phyloP scores from a whole-genome alignment of 129 eudicot genomes.

The Tagetes patula region DNA sequence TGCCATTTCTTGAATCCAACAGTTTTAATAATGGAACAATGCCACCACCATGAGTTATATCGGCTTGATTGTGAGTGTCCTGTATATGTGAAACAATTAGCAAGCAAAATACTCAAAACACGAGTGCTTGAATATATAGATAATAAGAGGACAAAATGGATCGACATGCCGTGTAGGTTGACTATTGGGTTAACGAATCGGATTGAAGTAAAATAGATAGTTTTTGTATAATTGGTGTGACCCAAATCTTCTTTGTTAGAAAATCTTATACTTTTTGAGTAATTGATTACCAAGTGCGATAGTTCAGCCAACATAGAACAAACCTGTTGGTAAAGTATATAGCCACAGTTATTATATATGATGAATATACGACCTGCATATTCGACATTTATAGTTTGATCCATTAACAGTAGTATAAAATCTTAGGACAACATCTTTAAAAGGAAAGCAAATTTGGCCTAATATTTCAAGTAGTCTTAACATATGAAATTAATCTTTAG shows the following conservation, averaged over 20 bases:
- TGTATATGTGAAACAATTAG: conserved; percentile 30
- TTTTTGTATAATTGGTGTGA: background rate
- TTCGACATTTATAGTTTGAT: too few relatives aligned
- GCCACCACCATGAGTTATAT: conserved; percentile 86
- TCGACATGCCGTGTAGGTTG: background rate
- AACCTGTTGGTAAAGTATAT: too few relatives aligned
- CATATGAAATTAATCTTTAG: too few relatives aligned
- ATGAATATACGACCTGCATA: too few relatives aligned
- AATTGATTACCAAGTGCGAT: background rate
- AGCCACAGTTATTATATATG: too few relatives aligned
- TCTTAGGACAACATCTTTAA: too few relatives aligned
- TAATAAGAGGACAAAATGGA: background rate
- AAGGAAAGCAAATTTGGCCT: too few relatives aligned
- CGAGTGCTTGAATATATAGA: background rate
- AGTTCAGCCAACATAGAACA: too few relatives aligned
- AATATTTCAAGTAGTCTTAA: too few relatives aligned
- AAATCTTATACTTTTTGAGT: background rate
- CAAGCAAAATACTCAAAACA: conserved; percentile 16
- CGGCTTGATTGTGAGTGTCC: conserved; percentile 98
- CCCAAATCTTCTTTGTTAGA: background rate
- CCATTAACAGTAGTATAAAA: too few relatives aligned
- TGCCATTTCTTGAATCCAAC: conserved; percentile 80
- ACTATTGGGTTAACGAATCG: background rate
- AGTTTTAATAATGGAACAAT: conserved; percentile 73
- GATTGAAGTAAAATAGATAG: background rate